Conservation (phyloP, 495 filamentous ascomycete genomes). For the Xanthoparmelia taractica region DNA sequence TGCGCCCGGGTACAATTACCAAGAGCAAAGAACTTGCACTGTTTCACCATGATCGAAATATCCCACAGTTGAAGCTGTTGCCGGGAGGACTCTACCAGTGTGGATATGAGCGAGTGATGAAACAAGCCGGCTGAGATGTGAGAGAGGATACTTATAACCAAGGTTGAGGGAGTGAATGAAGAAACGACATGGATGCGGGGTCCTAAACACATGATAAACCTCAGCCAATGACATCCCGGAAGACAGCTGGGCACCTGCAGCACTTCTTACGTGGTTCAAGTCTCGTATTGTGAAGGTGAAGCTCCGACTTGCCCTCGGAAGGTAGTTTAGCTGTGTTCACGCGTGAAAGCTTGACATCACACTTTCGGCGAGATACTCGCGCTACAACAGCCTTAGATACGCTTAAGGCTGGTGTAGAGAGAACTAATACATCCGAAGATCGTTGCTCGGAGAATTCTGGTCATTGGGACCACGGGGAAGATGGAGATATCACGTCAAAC, state of each 20-base stretch:
- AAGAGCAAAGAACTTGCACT: conserved; percentile 13
- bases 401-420: neutral
- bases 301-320: neutral
- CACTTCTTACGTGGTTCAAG: neutral
- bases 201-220: neutral
- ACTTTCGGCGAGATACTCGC: neutral
- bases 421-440: neutral
- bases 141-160: neutral
- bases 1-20: conserved; percentile 10
- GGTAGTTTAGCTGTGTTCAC: neutral
- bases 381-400: neutral
- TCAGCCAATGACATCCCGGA: neutral
- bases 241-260: neutral
- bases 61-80: neutral
- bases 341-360: neutral
- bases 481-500: neutral
- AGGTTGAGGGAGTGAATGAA: neutral
- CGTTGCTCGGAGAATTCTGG: too few relatives aligned
- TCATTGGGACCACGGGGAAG: neutral
- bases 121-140: neutral
- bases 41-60: conserved; percentile 2
- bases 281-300: neutral
- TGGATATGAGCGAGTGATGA: neutral
- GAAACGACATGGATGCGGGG: neutral
- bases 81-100: neutral